Base-by-base conservation (phyloP, 257 asterid genomes). In the Jacaranda mimosifolia region DNA sequence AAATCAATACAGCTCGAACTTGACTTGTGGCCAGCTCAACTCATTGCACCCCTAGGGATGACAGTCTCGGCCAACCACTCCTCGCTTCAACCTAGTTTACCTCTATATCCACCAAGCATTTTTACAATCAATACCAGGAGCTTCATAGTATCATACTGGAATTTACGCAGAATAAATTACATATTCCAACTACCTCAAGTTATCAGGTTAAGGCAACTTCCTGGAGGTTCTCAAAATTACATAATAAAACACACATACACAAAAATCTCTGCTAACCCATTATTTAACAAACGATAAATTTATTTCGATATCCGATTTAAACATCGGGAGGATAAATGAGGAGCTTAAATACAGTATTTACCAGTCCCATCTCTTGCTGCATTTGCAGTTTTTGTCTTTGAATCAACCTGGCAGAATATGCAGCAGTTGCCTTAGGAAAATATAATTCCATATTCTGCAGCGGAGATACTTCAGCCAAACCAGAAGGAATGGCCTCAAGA, bases 401-500 rank as follows among this genome's bases (percentile, higher is more conserved):
- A 65, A 85, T 82, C 2, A 11, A 0, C 42, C 79, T 74, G 55
- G 85, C 85, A 42, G 87, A 85, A 7, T 4, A 11, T 0, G 85
- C 83, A 4, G 85, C 87, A 53, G 72, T 55, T 0, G 63, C 14
- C 10, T 38, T 74, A 2, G 82, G 83, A 82, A 88, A 84, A 56
- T 80, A 70, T 4, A 84, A 73, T 35, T 82, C 89, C 79, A 87
- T 45, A 3, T 52, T 75, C 51, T 74, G 85, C 2, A 84, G 80
- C 0, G 62, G 70, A n/a, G 86, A 46, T 10, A 85, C 86, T 36
- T 84, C 87, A 6, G 78, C 83, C 11, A 87, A 72, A 19, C 84
- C 86, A 64, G 32, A 32, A 0, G 91, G 91, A 15, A 87, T 87
- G 11, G 57, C 78, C 53, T 67, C 77, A 7, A 87, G 84, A 7